These are phyloP conservation scores for Claviceps spartinae DNA, from an alignment of 2,329 filamentous ascomycete genomes.

Conservation along the genomic window DNA sequence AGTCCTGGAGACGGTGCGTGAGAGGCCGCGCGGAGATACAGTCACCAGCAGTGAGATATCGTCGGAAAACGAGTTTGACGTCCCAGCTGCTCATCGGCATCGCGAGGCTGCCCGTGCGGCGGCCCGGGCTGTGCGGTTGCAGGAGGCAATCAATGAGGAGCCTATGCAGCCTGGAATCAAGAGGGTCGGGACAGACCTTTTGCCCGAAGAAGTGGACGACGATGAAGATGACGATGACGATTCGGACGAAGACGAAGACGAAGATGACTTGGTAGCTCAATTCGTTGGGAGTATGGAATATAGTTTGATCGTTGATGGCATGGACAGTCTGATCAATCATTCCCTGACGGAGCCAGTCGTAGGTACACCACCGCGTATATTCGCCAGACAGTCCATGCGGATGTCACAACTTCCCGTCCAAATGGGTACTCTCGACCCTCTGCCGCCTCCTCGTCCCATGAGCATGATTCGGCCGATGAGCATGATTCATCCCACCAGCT, in stretches of 20 bases:
- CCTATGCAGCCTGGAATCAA: constrained; percentile 23
- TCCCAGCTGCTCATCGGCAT: constrained; percentile 49
- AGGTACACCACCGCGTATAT: constrained; percentile 48
- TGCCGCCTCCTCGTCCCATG: constrained; percentile 59
- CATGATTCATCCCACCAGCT: constrained; percentile 54
- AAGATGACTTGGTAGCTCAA: constrained; percentile 49
- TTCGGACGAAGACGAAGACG: constrained; percentile 36
- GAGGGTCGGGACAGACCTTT: constrained; percentile 34
- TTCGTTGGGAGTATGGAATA: constrained; percentile 58
- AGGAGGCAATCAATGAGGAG: constrained; percentile 26
- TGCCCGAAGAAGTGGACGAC: constrained; percentile 39
- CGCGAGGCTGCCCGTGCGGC: constrained; percentile 47
- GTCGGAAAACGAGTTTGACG: constrained; percentile 67
- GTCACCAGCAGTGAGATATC: constrained; percentile 74
- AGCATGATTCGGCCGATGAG: constrained; percentile 51
- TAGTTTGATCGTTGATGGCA: constrained; percentile 54
- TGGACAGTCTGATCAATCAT: constrained; percentile 42
- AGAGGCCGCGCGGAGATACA: constrained; percentile 57
- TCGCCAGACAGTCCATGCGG: constrained; percentile 48
- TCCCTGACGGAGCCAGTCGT: constrained; percentile 45
- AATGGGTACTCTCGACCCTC: constrained; percentile 44
- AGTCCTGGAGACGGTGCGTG: constrained; percentile 55
- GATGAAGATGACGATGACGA: background rate
- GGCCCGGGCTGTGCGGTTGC: constrained; percentile 25
- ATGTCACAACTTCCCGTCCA: constrained; percentile 44